Evolutionary conservation across 2,329 filamentous ascomycete genomes (phyloP), one percentile per base, ranked within the genome.

Genomic region (Leptographium flavum): DNA sequence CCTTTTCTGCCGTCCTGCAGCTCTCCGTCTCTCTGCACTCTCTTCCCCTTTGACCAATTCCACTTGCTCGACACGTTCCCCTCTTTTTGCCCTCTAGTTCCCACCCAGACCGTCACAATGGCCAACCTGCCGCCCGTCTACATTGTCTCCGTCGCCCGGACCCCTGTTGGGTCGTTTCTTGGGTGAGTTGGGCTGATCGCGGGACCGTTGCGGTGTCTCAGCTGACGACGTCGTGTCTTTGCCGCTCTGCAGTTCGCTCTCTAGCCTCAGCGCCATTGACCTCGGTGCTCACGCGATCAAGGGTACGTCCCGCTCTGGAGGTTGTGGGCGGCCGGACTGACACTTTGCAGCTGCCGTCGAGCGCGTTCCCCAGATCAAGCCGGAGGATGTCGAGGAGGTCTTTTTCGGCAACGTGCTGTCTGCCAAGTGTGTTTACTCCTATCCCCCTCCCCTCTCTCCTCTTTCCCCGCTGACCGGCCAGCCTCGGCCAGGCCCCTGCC

Each of bases 371-470:
- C 76, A 82, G 58, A 79, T 98, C 68, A 88, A 93, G 69, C 74
- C 87, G 45, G 79, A 87, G 58, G 79, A 94, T 62, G 85, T 98
- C 47, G 80, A 98, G 62, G 92, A 98, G 65, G 87, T 98, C 60
- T 93, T 92, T 73, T 93, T 95, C 61, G 92, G 92, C 65, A 98
- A 98, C 71, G 92, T 98, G 54, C 76, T 98, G 58, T 94, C 88
- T 49, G 92, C 90, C 63, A 88, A 90, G 88, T 94, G 74, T 57
- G 73, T 59, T 17, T 33, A 2, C 19, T 13, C 8, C 25, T 15
- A n/a, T 25, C 22, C 3, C 23, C 11, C 11, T 17, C 5, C 7
- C 33, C 9, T 3, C n/a, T 15, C 9, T 17, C 31, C 17, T 19
- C 14, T 10, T 27, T 19, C 7, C 5, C 14, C 7, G 15, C 15